Percentiles rank a stretch among this genome's conserved stretches.
Evolutionary conservation across 2,329 filamentous ascomycete species (phyloP).

Genomic region (Ophiostoma sp.): DNA sequence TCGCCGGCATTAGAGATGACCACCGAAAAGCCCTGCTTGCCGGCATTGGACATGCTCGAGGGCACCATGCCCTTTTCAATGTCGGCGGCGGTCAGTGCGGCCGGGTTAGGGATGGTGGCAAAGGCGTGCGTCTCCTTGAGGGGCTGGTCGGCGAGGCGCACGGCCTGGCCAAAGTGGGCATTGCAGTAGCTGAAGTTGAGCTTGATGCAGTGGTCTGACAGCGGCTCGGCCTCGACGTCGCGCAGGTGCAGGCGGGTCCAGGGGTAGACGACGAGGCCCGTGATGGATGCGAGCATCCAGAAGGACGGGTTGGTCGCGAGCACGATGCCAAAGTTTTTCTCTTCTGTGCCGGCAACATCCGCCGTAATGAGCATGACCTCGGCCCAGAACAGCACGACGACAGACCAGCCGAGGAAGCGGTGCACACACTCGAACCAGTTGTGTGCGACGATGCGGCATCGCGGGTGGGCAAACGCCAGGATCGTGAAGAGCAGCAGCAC

Average conservation of each 20-base stretch:
- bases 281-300: slow-evolving; percentile 64
- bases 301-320: slow-evolving; percentile 44
- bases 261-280: slow-evolving; percentile 61
- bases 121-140: slow-evolving; percentile 71
- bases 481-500: slow-evolving; percentile 32
- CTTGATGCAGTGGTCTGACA: slow-evolving; percentile 67
- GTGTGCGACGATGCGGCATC: slow-evolving; percentile 32
- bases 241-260: slow-evolving; percentile 69
- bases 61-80: neutral
- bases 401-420: slow-evolving; percentile 36
- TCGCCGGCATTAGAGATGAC: slow-evolving; percentile 60
- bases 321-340: slow-evolving; percentile 35
- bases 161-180: slow-evolving; percentile 51
- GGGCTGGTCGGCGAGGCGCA: slow-evolving; percentile 58
- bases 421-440: slow-evolving; percentile 37
- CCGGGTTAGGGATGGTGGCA: slow-evolving; percentile 61
- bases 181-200: slow-evolving; percentile 63
- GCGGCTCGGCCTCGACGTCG: slow-evolving; percentile 57
- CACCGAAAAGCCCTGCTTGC: slow-evolving; percentile 55
- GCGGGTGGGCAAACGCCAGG: slow-evolving; percentile 32
- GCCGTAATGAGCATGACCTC: slow-evolving; percentile 54
- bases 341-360: slow-evolving; percentile 33
- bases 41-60: slow-evolving; percentile 29
- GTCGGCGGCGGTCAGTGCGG: slow-evolving; percentile 27
- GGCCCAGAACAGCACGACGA: slow-evolving; percentile 54